Conservation (phyloP, 2,329 filamentous ascomycete genomes). For the Aureobasidium zeae region DNA sequence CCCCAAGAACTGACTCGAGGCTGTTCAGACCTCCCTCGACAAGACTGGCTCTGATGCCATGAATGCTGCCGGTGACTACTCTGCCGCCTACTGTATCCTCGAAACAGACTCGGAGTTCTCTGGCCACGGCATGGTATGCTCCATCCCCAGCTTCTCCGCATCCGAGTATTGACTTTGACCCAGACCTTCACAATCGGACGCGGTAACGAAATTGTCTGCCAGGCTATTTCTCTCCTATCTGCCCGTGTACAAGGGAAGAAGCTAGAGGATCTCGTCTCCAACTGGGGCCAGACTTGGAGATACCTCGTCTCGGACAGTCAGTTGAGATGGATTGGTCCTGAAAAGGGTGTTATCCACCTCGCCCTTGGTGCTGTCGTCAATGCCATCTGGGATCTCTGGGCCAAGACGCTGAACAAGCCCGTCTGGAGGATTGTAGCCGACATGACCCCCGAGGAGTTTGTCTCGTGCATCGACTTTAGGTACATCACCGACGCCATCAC, state of each 20-base stretch:
- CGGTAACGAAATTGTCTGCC: conserved; percentile 86
- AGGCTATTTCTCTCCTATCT: conserved; percentile 69
- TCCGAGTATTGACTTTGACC: not conserved
- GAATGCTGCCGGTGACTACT: conserved; percentile 91
- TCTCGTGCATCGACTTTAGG: conserved; percentile 82
- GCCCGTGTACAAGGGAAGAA: conserved; percentile 67
- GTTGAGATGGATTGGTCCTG: conserved; percentile 85
- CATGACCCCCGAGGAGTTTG: conserved; percentile 80
- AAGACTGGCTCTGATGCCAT: conserved; percentile 96
- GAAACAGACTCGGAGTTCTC: conserved; percentile 63
- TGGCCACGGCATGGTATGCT: conserved; percentile 67
- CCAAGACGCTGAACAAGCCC: conserved; percentile 73
- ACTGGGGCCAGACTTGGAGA: conserved; percentile 86
- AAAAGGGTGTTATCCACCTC: conserved; percentile 90
- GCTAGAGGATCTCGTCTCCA: conserved; percentile 63
- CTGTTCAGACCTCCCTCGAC: conserved; percentile 67
- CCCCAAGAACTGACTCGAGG: conserved; percentile 12
- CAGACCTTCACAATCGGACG: conserved; percentile 73
- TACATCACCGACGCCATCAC: conserved; percentile 94
- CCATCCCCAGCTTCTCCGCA: not conserved
- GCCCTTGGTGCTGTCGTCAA: conserved; percentile 84
- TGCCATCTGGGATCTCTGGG: conserved; percentile 93
- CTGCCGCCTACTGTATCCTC: conserved; percentile 86
- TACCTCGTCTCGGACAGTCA: conserved; percentile 87
- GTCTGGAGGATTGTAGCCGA: conserved; percentile 86